Evolutionary conservation across 257 asterid genomes (phyloP).

Genomic region (Euphrasia confusa): DNA sequence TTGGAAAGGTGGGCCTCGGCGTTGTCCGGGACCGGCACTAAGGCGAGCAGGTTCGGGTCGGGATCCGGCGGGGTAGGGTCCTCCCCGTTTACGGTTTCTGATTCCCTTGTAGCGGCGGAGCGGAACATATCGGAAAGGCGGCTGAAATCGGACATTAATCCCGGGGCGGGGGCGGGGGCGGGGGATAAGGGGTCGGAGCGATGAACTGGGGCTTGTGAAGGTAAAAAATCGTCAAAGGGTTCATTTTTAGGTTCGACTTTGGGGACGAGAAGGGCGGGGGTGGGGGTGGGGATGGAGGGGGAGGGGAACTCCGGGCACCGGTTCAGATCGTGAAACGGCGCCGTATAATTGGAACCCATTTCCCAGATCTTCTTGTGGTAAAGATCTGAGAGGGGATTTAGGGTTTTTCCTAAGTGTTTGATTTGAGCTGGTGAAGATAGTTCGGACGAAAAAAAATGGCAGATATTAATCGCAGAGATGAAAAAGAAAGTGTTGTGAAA

Average conservation of each 20-base stretch:
- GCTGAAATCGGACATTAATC: slow-evolving; percentile 40
- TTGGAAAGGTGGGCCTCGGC: slow-evolving; percentile 32
- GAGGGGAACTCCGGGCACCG: slow-evolving; percentile 24
- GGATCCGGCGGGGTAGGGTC: slow-evolving; percentile 36
- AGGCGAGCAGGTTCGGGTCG: slow-evolving; percentile 21
- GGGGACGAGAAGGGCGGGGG: slow-evolving; percentile 29
- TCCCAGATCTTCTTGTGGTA: not conserved
- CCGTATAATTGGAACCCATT: slow-evolving; percentile 34
- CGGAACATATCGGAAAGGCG: slow-evolving; percentile 46
- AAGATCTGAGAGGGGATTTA: slow-evolving; percentile 2
- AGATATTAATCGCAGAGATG: too few species aligned
- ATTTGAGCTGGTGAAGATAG: not conserved
- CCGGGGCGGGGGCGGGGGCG: slow-evolving; percentile 4
- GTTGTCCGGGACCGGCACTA: not conserved
- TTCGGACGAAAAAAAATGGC: not conserved
- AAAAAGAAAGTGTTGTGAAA: too few species aligned
- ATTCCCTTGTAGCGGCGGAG: slow-evolving; percentile 28
- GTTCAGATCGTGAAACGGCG: slow-evolving; percentile 43
- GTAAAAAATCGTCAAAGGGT: slow-evolving; percentile 44
- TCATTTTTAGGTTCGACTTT: slow-evolving; percentile 55
- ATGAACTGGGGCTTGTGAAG: slow-evolving; percentile 19
- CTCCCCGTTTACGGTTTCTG: slow-evolving; percentile 23
- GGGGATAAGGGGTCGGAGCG: slow-evolving; percentile 10
- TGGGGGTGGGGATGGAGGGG: slow-evolving; percentile 22
- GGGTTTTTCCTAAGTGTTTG: not conserved